Percentiles rank a stretch among this genome's conserved stretches.
These are phyloP conservation scores for Kluyveromyces siamensis DNA, from an alignment of 805 yeast species.

Conservation along the genomic window DNA sequence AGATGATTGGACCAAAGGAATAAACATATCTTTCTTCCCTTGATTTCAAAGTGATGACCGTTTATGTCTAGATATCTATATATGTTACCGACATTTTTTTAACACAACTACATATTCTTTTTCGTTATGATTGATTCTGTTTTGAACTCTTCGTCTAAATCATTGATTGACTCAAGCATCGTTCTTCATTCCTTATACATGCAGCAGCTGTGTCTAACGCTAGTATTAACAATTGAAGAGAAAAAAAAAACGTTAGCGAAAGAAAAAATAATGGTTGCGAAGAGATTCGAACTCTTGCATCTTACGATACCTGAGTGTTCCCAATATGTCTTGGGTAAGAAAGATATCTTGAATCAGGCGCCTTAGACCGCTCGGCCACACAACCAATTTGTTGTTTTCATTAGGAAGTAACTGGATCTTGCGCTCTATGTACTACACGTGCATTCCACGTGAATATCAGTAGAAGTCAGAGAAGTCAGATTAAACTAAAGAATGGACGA, in stretches of 20 bases:
- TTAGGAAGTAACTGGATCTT: too few species aligned
- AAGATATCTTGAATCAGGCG: constrained; percentile 17
- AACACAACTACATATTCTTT: too few species aligned
- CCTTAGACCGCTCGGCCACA: constrained; percentile 23
- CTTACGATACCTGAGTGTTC: constrained; percentile 20
- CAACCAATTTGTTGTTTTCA: too few species aligned
- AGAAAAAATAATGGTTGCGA: constrained; percentile 14
- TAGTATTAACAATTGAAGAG: neutral
- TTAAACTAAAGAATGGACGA: too few species aligned
- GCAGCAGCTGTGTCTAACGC: neutral
- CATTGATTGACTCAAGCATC: too few species aligned
- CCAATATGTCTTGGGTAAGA: neutral
- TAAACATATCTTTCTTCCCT: neutral
- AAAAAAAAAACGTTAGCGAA: neutral
- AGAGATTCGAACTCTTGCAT: constrained; percentile 21
- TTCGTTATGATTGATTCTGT: too few species aligned
- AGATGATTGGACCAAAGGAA: constrained; percentile 88
- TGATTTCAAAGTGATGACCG: neutral
- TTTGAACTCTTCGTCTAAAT: too few species aligned
- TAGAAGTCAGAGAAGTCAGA: too few species aligned
- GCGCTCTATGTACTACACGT: too few species aligned
- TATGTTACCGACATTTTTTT: neutral
- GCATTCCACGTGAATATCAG: too few species aligned
- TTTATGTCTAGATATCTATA: neutral
- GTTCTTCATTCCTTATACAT: too few species aligned